These are phyloP conservation scores for Lotus japonicus DNA, from an alignment of 306 rosid species.

Conservation along the genomic window DNA sequence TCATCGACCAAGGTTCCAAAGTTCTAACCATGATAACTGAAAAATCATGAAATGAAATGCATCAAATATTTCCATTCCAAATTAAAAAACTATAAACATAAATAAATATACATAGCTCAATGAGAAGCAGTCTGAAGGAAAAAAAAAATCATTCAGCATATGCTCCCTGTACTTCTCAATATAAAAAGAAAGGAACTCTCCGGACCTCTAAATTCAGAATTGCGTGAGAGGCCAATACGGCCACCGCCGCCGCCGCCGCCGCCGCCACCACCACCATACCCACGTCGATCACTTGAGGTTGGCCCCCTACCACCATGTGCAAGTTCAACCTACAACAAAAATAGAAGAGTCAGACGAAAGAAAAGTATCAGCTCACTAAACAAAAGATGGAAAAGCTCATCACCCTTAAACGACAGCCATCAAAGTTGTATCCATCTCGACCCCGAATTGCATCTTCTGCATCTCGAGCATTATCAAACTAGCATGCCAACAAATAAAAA, in stretches of 20 bases:
- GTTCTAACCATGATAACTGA: neutral
- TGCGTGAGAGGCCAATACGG: slow-evolving; percentile 81
- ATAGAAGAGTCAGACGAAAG: slow-evolving; percentile 1
- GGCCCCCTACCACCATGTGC: slow-evolving; percentile 99
- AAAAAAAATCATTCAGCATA: neutral
- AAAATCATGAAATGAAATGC: neutral
- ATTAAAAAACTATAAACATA: too few relatives aligned
- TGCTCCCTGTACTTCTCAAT: neutral
- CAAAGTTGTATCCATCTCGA: slow-evolving; percentile 97
- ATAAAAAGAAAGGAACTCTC: neutral
- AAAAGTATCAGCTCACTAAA: neutral
- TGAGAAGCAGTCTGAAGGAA: neutral
- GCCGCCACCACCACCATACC: slow-evolving; percentile 45
- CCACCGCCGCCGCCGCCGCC: slow-evolving; percentile 53
- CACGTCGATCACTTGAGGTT: slow-evolving; percentile 88
- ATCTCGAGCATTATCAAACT: slow-evolving; percentile 96
- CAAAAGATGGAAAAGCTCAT: neutral
- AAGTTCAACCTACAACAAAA: slow-evolving; percentile 76
- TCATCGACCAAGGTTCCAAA: neutral
- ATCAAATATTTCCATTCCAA: neutral
- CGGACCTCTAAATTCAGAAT: slow-evolving; percentile 92
- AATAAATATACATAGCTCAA: too few relatives aligned
- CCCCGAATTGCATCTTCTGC: slow-evolving; percentile 96
- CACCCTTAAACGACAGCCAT: slow-evolving; percentile 97
- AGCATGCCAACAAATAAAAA: slow-evolving; percentile 18